These are phyloP conservation scores for Phyllosticta paracitricarpa DNA, from an alignment of 2,329 filamentous ascomycete species.

Conservation along the genomic window DNA sequence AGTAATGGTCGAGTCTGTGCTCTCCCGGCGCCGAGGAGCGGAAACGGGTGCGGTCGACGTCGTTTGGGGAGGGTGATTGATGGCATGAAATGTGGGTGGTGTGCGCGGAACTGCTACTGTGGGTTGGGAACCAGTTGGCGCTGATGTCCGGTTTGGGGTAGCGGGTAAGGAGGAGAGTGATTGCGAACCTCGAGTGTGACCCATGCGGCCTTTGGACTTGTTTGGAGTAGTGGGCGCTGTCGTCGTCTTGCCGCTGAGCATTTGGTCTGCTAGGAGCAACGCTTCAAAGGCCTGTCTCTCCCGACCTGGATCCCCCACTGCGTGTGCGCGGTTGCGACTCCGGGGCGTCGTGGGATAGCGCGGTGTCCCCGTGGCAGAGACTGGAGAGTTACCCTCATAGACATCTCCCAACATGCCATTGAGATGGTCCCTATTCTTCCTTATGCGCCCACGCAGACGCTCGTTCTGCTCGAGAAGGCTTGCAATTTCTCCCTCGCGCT, in stretches of 20 bases:
- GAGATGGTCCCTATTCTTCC: constrained; percentile 82
- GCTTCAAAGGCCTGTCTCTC: constrained; percentile 63
- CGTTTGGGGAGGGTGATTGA: constrained; percentile 28
- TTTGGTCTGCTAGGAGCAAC: constrained; percentile 62
- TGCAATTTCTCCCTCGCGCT: constrained; percentile 64
- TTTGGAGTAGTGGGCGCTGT: constrained; percentile 64
- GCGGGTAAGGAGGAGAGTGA: constrained; percentile 77
- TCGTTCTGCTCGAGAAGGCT: constrained; percentile 65
- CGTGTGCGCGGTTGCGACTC: constrained; percentile 1
- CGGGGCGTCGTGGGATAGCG: constrained; percentile 21
- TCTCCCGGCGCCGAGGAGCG: constrained; percentile 45
- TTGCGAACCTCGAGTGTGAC: constrained; percentile 66
- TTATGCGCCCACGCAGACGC: constrained; percentile 70
- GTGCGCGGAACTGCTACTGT: constrained; percentile 43
- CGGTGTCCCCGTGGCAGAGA: constrained; percentile 38
- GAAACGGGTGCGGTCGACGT: constrained; percentile 32
- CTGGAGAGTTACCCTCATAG: constrained; percentile 59
- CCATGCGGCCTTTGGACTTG: constrained; percentile 41
- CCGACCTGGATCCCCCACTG: constrained; percentile 18
- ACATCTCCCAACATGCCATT: constrained; percentile 31
- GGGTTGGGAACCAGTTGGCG: constrained; percentile 48
- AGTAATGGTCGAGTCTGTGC: constrained; percentile 52
- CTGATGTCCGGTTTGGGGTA: constrained; percentile 54
- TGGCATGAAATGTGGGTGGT: constrained; percentile 34
- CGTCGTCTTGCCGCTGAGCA: constrained; percentile 65